Conservation (phyloP, 768 basidiomycete genomes). For the Macrolepiota albuminosa region DNA sequence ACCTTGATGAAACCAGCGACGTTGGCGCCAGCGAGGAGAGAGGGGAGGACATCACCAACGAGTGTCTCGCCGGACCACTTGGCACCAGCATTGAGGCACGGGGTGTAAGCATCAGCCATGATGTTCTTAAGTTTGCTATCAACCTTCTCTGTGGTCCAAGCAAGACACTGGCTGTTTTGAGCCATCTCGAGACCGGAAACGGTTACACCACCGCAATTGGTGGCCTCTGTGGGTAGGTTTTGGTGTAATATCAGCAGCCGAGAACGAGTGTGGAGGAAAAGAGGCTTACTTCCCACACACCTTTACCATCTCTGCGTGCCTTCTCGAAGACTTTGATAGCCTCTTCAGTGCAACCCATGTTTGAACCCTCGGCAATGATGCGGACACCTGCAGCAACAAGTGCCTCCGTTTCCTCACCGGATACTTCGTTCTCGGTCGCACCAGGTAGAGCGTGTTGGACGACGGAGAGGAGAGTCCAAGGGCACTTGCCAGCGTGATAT, state of each 20-base stretch:
- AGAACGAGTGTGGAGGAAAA: neutral
- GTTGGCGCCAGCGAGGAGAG: slow-evolving; percentile 64
- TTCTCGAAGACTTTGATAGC: slow-evolving; percentile 71
- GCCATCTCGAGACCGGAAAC: slow-evolving; percentile 79
- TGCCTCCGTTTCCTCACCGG: slow-evolving; percentile 62
- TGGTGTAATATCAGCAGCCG: slow-evolving; percentile 15
- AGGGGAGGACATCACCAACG: slow-evolving; percentile 37
- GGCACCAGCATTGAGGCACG: slow-evolving; percentile 50
- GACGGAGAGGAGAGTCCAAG: slow-evolving; percentile 60
- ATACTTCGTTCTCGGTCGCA: slow-evolving; percentile 71
- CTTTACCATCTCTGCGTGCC: slow-evolving; percentile 44
- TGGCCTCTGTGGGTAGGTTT: slow-evolving; percentile 32
- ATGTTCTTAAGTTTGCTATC: slow-evolving; percentile 66
- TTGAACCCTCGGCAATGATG: slow-evolving; percentile 73
- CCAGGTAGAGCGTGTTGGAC: slow-evolving; percentile 65
- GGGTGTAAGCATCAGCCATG: slow-evolving; percentile 62
- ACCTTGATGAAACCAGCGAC: slow-evolving; percentile 69
- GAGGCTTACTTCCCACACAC: slow-evolving; percentile 60
- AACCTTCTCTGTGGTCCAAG: slow-evolving; percentile 60
- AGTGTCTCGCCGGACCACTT: slow-evolving; percentile 51
- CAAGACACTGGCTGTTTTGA: slow-evolving; percentile 65
- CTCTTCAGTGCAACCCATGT: slow-evolving; percentile 73
- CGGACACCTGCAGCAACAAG: slow-evolving; percentile 63
- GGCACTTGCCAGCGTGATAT: slow-evolving; percentile 52
- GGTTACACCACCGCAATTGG: slow-evolving; percentile 72